A percentile compares a stretch with the other conserved stretches of the same genome.
Evolutionary conservation across 2,329 filamentous ascomycete species (phyloP).

Genomic region (Grosmannia penicillata): DNA sequence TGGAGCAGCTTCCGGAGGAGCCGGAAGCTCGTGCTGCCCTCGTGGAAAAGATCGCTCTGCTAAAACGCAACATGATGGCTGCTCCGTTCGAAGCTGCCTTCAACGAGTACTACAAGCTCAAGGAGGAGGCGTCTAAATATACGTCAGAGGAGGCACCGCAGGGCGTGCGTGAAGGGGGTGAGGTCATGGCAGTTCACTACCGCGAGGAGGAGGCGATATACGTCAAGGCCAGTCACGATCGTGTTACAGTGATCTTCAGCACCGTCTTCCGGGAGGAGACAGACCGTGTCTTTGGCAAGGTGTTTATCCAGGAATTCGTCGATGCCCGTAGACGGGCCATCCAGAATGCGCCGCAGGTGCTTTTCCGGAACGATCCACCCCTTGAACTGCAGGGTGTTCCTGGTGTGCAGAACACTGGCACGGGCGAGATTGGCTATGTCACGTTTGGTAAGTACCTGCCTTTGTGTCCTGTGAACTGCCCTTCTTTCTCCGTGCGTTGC

Average conservation of each 20-base stretch:
- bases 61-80: conserved; percentile 98
- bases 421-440: conserved; percentile 87
- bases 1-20: conserved; percentile 71
- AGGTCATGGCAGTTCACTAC: conserved; percentile 95
- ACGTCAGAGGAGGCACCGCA: conserved; percentile 89
- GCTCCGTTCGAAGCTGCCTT: conserved; percentile 97
- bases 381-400: conserved; percentile 79
- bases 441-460: conserved; percentile 81
- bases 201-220: conserved; percentile 98
- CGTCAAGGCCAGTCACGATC: conserved; percentile 90
- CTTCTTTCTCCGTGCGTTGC: not conserved
- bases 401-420: conserved; percentile 61
- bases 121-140: conserved; percentile 81
- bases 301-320: conserved; percentile 97
- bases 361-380: conserved; percentile 89
- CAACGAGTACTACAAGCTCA: conserved; percentile 73
- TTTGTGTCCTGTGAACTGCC: conserved; percentile 88
- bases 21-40: conserved; percentile 74
- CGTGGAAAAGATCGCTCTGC: conserved; percentile 69
- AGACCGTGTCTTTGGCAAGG: conserved; percentile 91
- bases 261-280: conserved; percentile 97
- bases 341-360: conserved; percentile 93
- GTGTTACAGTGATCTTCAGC: conserved; percentile 97
- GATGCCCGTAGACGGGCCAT: conserved; percentile 89
- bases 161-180: conserved; percentile 74